phyloP scores from a whole-genome alignment of 169 alveolate species.

The Plasmodium relictum region DNA sequence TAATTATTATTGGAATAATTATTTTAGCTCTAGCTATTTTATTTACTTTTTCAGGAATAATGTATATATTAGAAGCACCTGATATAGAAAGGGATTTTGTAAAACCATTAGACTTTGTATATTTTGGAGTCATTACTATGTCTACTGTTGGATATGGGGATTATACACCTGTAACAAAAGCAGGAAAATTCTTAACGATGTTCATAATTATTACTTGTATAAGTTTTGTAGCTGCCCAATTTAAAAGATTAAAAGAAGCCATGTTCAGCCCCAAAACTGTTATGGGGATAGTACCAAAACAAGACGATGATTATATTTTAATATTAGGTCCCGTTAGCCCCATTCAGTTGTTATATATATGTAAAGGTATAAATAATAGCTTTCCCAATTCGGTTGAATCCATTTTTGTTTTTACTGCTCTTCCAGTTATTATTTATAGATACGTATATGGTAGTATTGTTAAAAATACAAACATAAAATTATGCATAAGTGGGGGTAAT shows the following conservation, averaged over 20 bases:
- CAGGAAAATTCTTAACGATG: slow-evolving; percentile 81
- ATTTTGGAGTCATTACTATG: slow-evolving; percentile 87
- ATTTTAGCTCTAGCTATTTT: slow-evolving; percentile 82
- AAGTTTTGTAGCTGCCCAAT: slow-evolving; percentile 84
- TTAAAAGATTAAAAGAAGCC: slow-evolving; percentile 84
- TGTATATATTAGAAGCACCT: slow-evolving; percentile 87
- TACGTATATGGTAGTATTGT: slow-evolving; percentile 83
- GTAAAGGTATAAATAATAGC: slow-evolving; percentile 80
- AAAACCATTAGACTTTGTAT: slow-evolving; percentile 84
- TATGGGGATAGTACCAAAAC: slow-evolving; percentile 80
- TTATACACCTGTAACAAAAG: slow-evolving; percentile 81
- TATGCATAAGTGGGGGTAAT: slow-evolving; percentile 85
- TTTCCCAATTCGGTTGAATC: slow-evolving; percentile 81
- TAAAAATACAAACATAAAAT: slow-evolving; percentile 83
- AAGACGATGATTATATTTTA: slow-evolving; percentile 80
- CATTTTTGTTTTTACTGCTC: slow-evolving; percentile 83
- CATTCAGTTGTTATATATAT: slow-evolving; percentile 81
- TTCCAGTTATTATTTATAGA: slow-evolving; percentile 82
- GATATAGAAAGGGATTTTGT: slow-evolving; percentile 70
- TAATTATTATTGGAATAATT: slow-evolving; percentile 84
- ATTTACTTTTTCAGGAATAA: slow-evolving; percentile 86
- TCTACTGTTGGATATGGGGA: slow-evolving; percentile 89
- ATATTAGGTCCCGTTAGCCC: slow-evolving; percentile 86
- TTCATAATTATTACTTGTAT: slow-evolving; percentile 81
- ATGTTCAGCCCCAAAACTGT: slow-evolving; percentile 74